A percentile compares a stretch with the other conserved stretches of the same genome.
phyloP scores from a whole-genome alignment of 805 yeast species.

The Kodamaea hsintzibuensis region DNA sequence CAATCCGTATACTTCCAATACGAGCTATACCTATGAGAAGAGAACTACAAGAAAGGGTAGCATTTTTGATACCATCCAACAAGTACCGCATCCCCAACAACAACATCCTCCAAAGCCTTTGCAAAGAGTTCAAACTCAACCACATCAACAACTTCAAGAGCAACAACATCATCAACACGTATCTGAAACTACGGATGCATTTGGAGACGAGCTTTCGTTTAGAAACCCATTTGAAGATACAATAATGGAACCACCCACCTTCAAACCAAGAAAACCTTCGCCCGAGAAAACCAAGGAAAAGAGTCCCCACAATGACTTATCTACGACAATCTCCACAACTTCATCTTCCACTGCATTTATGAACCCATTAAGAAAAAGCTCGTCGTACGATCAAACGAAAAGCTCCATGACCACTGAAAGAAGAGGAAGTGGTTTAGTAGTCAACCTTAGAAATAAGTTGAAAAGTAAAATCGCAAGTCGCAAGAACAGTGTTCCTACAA shows the following conservation, averaged over 20 bases:
- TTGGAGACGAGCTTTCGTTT: slow-evolving; percentile 13
- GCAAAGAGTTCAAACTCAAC: not conserved
- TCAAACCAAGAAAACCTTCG: not conserved
- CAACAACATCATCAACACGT: too few relatives aligned
- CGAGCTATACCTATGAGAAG: slow-evolving; percentile 7
- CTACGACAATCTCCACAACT: not conserved
- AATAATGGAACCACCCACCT: not conserved
- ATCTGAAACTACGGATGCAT: slow-evolving; percentile 5
- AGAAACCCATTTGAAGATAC: slow-evolving; percentile 19
- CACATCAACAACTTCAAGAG: too few relatives aligned
- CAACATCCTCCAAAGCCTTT: not conserved
- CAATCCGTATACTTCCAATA: slow-evolving; percentile 4
- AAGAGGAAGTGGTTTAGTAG: slow-evolving; percentile 13
- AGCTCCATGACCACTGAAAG: slow-evolving; percentile 34
- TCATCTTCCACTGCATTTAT: not conserved
- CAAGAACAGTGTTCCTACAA: slow-evolving; percentile 20
- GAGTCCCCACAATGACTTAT: not conserved
- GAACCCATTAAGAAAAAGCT: slow-evolving; percentile 18
- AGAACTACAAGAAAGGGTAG: slow-evolving; percentile 7
- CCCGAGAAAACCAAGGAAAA: slow-evolving; percentile 1
- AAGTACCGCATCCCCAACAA: not conserved
- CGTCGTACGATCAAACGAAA: slow-evolving; percentile 40
- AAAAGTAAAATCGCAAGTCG: slow-evolving; percentile 12
- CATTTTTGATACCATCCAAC: not conserved
- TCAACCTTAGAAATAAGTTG: slow-evolving; percentile 13